Evolutionary conservation across 2,329 filamentous ascomycete genomes (phyloP).

Genomic region (Phialemoniopsis sp.): DNA sequence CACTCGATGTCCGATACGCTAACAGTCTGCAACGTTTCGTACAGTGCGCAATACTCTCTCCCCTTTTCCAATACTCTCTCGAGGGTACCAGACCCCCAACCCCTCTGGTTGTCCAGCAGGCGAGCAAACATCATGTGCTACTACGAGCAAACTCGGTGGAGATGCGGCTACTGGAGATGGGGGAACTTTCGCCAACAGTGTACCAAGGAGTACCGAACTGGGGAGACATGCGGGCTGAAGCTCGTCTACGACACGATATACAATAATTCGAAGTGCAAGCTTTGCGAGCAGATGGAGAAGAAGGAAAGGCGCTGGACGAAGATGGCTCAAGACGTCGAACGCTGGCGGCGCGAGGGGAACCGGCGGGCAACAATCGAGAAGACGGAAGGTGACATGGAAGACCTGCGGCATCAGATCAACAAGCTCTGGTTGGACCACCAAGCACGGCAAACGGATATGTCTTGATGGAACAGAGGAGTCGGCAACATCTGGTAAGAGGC

Average conservation of each 20-base stretch:
- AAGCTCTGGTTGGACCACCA: slow-evolving; percentile 37
- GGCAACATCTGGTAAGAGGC: slow-evolving; percentile 8
- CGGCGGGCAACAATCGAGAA: slow-evolving; percentile 69
- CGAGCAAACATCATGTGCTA: slow-evolving; percentile 72
- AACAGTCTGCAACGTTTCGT: too few species aligned
- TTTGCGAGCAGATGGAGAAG: slow-evolving; percentile 85
- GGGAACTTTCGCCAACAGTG: slow-evolving; percentile 89
- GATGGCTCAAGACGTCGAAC: slow-evolving; percentile 68
- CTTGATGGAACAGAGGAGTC: slow-evolving; percentile 15
- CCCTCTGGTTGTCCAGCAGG: too few species aligned
- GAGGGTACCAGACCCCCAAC: too few species aligned
- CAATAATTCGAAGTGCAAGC: slow-evolving; percentile 66
- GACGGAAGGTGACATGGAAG: slow-evolving; percentile 64
- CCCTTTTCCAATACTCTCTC: too few species aligned
- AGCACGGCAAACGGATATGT: slow-evolving; percentile 30
- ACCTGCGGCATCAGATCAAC: slow-evolving; percentile 57
- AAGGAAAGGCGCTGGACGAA: slow-evolving; percentile 73
- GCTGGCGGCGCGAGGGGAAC: slow-evolving; percentile 76
- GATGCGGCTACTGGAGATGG: slow-evolving; percentile 92
- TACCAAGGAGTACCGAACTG: slow-evolving; percentile 90
- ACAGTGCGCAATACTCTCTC: too few species aligned
- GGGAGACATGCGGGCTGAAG: slow-evolving; percentile 94
- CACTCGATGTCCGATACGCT: too few species aligned
- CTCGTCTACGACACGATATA: slow-evolving; percentile 72
- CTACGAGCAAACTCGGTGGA: slow-evolving; percentile 84